Evolutionary conservation across 1,284 basidiomycete species (phyloP).

Genomic region (Pseudomicrostroma phylloplanum): DNA sequence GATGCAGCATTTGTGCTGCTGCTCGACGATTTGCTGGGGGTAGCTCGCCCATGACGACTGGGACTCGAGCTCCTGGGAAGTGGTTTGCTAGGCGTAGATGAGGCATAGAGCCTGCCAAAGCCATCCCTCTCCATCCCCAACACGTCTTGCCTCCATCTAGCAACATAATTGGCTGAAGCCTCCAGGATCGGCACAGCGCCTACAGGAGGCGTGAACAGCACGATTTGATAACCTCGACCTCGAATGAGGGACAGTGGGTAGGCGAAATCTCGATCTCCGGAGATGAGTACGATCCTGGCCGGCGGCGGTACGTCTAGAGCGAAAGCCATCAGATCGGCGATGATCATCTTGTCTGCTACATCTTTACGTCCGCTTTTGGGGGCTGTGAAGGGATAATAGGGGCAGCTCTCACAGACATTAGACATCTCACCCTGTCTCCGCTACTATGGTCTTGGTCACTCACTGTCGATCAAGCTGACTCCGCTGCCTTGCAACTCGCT

Average conservation of each 20-base stretch:
- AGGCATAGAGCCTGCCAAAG: slow-evolving; percentile 26
- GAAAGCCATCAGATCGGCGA: slow-evolving; percentile 38
- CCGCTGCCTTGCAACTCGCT: slow-evolving; percentile 44
- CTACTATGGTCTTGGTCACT: background rate
- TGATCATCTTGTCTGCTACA: slow-evolving; percentile 46
- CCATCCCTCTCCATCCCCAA: slow-evolving; percentile 31
- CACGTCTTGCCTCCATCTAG: slow-evolving; percentile 43
- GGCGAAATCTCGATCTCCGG: slow-evolving; percentile 44
- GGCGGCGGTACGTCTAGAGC: slow-evolving; percentile 41
- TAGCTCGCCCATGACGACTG: slow-evolving; percentile 2
- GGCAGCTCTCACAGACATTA: background rate
- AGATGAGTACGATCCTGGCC: slow-evolving; percentile 36
- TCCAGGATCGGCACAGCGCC: slow-evolving; percentile 39
- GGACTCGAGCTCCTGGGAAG: slow-evolving; percentile 2
- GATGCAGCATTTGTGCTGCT: background rate
- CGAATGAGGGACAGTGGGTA: slow-evolving; percentile 39
- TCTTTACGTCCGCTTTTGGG: slow-evolving; percentile 43
- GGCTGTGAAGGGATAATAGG: slow-evolving; percentile 4
- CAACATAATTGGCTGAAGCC: slow-evolving; percentile 33
- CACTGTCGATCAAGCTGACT: slow-evolving; percentile 39
- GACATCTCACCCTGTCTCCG: background rate
- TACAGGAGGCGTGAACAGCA: slow-evolving; percentile 38
- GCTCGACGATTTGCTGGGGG: background rate
- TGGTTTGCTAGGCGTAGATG: slow-evolving; percentile 11
- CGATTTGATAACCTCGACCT: slow-evolving; percentile 36